Conservation (phyloP, 306 rosid species). For the Rosa rugosa region DNA sequence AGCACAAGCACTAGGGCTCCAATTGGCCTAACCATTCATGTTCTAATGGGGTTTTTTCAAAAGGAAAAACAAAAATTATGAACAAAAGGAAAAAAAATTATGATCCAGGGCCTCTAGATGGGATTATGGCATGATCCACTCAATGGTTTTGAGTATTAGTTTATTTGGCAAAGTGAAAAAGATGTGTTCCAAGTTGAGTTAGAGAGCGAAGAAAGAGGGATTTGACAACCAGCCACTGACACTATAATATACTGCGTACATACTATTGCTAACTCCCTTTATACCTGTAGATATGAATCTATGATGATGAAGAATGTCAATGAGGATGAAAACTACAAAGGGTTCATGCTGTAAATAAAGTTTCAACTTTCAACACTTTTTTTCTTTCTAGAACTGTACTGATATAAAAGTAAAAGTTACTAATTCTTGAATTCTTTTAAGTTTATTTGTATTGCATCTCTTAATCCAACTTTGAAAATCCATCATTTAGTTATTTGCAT, state of each 20-base stretch:
- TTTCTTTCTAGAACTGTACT: neutral
- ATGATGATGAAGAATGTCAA: neutral
- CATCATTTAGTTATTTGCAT: too few relatives aligned
- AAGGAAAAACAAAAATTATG: constrained; percentile 1
- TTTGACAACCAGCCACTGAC: constrained; percentile 30
- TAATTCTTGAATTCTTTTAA: too few relatives aligned
- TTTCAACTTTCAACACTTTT: neutral
- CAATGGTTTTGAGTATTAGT: constrained; percentile 26
- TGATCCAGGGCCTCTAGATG: constrained; percentile 27
- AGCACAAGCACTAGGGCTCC: constrained; percentile 9
- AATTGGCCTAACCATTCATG: constrained; percentile 3
- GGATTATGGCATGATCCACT: constrained; percentile 59
- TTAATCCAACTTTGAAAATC: too few relatives aligned
- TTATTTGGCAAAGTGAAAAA: constrained; percentile 28
- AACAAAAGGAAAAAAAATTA: neutral
- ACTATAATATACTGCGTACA: neutral
- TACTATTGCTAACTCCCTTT: neutral
- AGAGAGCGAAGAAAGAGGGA: neutral
- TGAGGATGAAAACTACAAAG: neutral
- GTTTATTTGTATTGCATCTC: too few relatives aligned
- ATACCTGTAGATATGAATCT: neutral
- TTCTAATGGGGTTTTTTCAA: constrained; percentile 3
- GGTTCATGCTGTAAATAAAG: neutral
- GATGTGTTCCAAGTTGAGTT: constrained; percentile 9
- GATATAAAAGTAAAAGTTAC: neutral